Conservation (phyloP, 2,329 filamentous ascomycete species). For the Sclerotinia minor region DNA sequence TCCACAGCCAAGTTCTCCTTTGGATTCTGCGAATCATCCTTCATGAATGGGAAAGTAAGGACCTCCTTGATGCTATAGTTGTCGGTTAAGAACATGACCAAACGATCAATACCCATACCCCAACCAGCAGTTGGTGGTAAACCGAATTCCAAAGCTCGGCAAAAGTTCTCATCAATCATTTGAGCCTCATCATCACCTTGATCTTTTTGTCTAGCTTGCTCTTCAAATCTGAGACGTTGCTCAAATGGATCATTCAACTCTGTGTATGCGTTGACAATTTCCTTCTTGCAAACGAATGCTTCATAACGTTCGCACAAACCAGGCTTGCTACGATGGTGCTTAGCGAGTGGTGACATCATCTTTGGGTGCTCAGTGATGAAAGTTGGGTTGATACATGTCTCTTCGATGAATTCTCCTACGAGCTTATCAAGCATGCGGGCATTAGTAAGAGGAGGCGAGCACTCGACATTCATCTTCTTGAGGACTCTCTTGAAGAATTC, state of each 20-base stretch:
- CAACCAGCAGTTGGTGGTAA: constrained; percentile 93
- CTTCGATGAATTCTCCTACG: constrained; percentile 91
- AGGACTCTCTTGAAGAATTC: constrained; percentile 82
- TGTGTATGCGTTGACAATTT: constrained; percentile 93
- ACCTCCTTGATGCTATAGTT: constrained; percentile 97
- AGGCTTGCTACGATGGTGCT: constrained; percentile 79
- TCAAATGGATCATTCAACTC: constrained; percentile 98
- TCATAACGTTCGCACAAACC: constrained; percentile 97
- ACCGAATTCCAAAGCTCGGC: constrained; percentile 83
- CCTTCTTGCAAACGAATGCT: constrained; percentile 95
- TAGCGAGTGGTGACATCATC: constrained; percentile 94
- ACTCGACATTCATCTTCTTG: constrained; percentile 88
- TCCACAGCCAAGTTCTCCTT: constrained; percentile 59
- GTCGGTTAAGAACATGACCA: constrained; percentile 94
- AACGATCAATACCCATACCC: constrained; percentile 92
- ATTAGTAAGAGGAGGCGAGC: constrained; percentile 86
- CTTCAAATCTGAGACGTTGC: constrained; percentile 86
- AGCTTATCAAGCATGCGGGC: constrained; percentile 96
- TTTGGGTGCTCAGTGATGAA: constrained; percentile 84
- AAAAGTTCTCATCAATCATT: constrained; percentile 93
- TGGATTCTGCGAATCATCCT: constrained; percentile 64
- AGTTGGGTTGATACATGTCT: constrained; percentile 88
- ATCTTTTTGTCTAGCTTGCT: constrained; percentile 93
- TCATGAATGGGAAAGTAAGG: constrained; percentile 96
- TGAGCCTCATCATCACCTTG: constrained; percentile 98